Conservation (phyloP, 75 land plant genomes). For the Chamaecyparis obtusa region DNA sequence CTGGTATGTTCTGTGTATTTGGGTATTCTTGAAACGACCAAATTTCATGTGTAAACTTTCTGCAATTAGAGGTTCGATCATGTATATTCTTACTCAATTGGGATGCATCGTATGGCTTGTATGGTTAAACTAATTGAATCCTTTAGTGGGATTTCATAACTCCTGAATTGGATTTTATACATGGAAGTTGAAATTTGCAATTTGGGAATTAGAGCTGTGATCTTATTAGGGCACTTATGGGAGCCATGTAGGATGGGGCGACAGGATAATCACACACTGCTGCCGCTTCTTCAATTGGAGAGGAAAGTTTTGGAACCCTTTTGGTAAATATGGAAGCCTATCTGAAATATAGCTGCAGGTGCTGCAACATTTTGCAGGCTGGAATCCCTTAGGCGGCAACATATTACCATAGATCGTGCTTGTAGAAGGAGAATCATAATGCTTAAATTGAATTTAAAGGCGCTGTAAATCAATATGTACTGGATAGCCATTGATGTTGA, state of each 20-base stretch:
- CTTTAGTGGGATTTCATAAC: not conserved
- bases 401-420: not conserved
- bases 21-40: too few species aligned
- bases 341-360: not conserved
- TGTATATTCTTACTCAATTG: too few species aligned
- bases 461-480: not conserved
- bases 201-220: not conserved
- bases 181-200: not conserved
- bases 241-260: not conserved
- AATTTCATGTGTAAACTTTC: too few species aligned
- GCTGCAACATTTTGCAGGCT: not conserved
- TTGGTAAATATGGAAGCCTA: not conserved
- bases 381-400: not conserved
- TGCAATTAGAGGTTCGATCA: too few species aligned
- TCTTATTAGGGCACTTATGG: not conserved
- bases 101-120: too few species aligned
- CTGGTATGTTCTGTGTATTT: too few species aligned
- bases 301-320: too few species aligned
- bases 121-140: not conserved
- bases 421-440: not conserved
- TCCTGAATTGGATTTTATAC: not conserved
- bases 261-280: too few species aligned
- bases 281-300: too few species aligned
- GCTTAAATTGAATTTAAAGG: not conserved
- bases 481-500: not conserved